A percentile compares a stretch with the other conserved stretches of the same genome.
Evolutionary conservation across 169 alveolate genomes (phyloP).

Genomic region (Cryptosporidium muris): DNA sequence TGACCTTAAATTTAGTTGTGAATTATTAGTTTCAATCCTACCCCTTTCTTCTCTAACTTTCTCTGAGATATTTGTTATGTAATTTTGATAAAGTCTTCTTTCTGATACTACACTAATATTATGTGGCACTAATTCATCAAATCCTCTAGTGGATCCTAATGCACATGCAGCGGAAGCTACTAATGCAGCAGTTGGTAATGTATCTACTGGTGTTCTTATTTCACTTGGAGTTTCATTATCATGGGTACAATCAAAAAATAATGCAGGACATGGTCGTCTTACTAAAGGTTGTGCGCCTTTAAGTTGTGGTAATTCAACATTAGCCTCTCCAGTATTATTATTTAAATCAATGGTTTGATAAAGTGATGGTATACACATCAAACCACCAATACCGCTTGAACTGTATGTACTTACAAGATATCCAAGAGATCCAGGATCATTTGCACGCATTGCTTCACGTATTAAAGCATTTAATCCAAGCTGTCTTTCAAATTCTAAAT

Average conservation of each 20-base stretch:
- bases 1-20: conserved; percentile 53
- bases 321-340: background rate
- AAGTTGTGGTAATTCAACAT: conserved; percentile 26
- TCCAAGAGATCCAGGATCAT: conserved; percentile 61
- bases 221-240: conserved; percentile 87
- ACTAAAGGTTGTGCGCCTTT: conserved; percentile 71
- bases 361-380: conserved; percentile 32
- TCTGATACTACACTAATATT: conserved; percentile 88
- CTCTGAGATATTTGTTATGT: conserved; percentile 61
- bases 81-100: conserved; percentile 81
- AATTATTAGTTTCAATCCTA: background rate
- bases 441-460: conserved; percentile 85
- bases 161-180: conserved; percentile 83
- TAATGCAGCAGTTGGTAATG: conserved; percentile 85
- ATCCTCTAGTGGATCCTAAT: conserved; percentile 91
- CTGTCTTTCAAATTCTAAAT: conserved; percentile 83
- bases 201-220: conserved; percentile 78
- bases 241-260: conserved; percentile 91
- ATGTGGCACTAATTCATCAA: conserved; percentile 86
- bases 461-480: conserved; percentile 89
- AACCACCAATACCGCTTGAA: conserved; percentile 68
- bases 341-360: conserved; percentile 37
- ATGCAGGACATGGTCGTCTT: conserved; percentile 78
- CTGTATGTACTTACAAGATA: conserved; percentile 36
- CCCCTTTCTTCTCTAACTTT: background rate